These are phyloP conservation scores for Bolboschoenus planiculmis DNA, from an alignment of 176 grass and related monocot genomes.

Conservation along the genomic window DNA sequence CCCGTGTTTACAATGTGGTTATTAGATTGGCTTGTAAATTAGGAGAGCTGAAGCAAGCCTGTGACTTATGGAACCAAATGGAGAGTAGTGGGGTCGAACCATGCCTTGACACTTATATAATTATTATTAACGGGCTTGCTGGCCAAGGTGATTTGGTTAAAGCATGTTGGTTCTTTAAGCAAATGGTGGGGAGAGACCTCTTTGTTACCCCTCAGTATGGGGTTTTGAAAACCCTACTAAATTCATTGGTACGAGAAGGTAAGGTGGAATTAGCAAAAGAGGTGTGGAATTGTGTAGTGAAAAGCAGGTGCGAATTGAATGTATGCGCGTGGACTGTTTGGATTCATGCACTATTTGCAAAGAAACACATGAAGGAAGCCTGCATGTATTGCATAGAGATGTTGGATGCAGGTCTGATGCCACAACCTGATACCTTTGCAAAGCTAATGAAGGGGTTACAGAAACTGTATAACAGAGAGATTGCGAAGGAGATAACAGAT, in stretches of 20 bases:
- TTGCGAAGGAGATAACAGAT: slow-evolving; percentile 83
- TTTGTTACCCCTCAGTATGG: slow-evolving; percentile 80
- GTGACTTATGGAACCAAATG: slow-evolving; percentile 71
- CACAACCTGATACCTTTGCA: slow-evolving; percentile 76
- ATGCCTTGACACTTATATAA: slow-evolving; percentile 67
- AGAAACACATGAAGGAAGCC: slow-evolving; percentile 79
- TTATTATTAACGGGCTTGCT: slow-evolving; percentile 71
- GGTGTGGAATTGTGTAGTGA: slow-evolving; percentile 69
- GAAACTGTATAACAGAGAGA: slow-evolving; percentile 77
- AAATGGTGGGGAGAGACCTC: slow-evolving; percentile 73
- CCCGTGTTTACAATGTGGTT: slow-evolving; percentile 61
- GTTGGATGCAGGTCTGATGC: slow-evolving; percentile 84
- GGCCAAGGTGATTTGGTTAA: slow-evolving; percentile 48
- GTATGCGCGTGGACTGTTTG: slow-evolving; percentile 87
- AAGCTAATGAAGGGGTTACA: slow-evolving; percentile 87
- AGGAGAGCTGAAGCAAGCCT: slow-evolving; percentile 61
- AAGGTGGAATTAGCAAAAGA: slow-evolving; percentile 90
- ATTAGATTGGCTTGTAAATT: slow-evolving; percentile 77
- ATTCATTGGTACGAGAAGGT: slow-evolving; percentile 55
- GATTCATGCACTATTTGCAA: slow-evolving; percentile 73
- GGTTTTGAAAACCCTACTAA: slow-evolving; percentile 78
- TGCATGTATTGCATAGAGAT: slow-evolving; percentile 84
- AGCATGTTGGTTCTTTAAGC: slow-evolving; percentile 70
- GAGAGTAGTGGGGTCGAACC: slow-evolving; percentile 55
- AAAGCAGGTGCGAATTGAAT: slow-evolving; percentile 75